Percentiles rank a stretch among this genome's conserved stretches.
phyloP scores from a whole-genome alignment of 441 rosid genomes.

The Jatropha podagrica region DNA sequence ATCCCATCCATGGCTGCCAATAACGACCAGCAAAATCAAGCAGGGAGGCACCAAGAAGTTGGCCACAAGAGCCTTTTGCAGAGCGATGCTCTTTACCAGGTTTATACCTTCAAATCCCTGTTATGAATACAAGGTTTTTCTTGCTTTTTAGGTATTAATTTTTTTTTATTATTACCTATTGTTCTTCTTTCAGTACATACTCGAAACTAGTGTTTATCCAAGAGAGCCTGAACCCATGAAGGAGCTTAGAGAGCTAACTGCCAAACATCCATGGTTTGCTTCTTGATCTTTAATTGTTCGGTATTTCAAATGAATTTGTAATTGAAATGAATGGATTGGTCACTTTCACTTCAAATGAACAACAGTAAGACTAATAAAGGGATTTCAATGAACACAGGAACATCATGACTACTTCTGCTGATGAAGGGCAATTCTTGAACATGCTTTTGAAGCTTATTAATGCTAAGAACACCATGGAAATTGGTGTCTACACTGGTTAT shows the following conservation, averaged over 20 bases:
- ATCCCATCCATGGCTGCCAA: conserved; percentile 41
- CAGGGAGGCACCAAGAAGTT: conserved; percentile 73
- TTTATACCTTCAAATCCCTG: not conserved
- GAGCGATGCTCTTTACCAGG: conserved; percentile 83
- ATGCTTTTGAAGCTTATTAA: conserved; percentile 89
- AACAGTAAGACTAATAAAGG: not conserved
- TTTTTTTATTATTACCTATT: not conserved
- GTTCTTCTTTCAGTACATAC: conserved; percentile 54
- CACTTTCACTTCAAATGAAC: not conserved
- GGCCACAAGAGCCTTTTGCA: conserved; percentile 47
- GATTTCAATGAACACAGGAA: conserved; percentile 44
- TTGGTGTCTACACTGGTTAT: conserved; percentile 96
- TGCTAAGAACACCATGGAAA: conserved; percentile 98
- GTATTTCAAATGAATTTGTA: too few relatives aligned
- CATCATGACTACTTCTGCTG: conserved; percentile 94
- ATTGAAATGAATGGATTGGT: too few relatives aligned
- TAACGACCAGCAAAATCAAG: conserved; percentile 47
- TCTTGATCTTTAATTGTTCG: not conserved
- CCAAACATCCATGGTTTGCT: conserved; percentile 87
- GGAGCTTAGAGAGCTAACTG: conserved; percentile 87
- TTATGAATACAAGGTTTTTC: not conserved
- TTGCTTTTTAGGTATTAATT: not conserved
- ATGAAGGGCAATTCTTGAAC: conserved; percentile 89
- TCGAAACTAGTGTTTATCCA: conserved; percentile 98
- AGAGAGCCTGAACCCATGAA: conserved; percentile 93